Conservation (phyloP, 1,139 yeast species). For the Magnusiomyces tetraspermus region DNA sequence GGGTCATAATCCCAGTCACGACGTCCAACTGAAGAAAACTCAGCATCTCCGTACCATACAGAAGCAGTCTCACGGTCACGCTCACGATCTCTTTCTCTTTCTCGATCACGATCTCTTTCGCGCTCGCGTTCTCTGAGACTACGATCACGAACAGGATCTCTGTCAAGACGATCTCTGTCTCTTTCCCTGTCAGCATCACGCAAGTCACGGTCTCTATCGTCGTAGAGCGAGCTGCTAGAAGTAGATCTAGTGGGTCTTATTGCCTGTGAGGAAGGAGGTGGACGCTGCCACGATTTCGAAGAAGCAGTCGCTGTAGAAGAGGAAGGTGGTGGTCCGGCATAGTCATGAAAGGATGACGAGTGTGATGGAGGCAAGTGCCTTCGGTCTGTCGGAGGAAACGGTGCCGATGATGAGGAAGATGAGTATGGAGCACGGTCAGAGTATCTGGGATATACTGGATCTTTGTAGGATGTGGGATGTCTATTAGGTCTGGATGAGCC, state of each 20-base stretch:
- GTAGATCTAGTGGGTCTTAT: background rate
- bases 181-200: background rate
- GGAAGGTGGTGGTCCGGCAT: background rate
- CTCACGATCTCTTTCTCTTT: conserved; percentile 15
- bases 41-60: background rate
- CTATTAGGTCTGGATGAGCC: conserved; percentile 2
- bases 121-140: conserved; percentile 19
- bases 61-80: conserved; percentile 16
- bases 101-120: conserved; percentile 16
- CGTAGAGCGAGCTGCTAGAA: background rate
- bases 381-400: conserved; percentile 1
- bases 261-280: background rate
- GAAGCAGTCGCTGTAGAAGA: background rate
- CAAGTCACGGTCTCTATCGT: background rate
- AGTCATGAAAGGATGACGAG: conserved; percentile 1
- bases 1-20: conserved; percentile 7
- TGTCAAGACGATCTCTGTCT: conserved; percentile 9
- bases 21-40: conserved; percentile 2
- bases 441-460: conserved; percentile 1
- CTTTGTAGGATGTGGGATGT: conserved; percentile 4
- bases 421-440: conserved; percentile 3
- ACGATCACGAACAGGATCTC: conserved; percentile 17
- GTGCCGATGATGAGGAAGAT: background rate
- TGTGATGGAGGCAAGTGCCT: background rate
- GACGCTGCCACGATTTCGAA: background rate